A percentile compares a stretch with the other conserved stretches of the same genome.
These are phyloP conservation scores for Sporothrix sp. DNA, from an alignment of 2,329 filamentous ascomycete genomes.

Conservation along the genomic window DNA sequence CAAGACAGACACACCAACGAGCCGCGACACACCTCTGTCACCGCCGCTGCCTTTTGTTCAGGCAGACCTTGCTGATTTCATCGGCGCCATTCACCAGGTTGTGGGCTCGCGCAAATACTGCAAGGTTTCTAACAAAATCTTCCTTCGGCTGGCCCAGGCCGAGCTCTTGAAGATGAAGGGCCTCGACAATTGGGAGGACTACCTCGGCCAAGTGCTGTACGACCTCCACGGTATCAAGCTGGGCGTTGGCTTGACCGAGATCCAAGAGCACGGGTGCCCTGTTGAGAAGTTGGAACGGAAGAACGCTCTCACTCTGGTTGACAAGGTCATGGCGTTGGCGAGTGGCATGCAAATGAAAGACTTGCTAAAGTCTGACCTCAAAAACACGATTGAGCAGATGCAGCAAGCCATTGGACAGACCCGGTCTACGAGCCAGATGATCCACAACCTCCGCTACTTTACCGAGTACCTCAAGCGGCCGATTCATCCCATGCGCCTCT, in stretches of 20 bases:
- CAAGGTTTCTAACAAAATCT: slow-evolving; percentile 74
- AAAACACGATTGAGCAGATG: slow-evolving; percentile 83
- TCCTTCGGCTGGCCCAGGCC: slow-evolving; percentile 79
- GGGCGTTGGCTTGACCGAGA: slow-evolving; percentile 53
- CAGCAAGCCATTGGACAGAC: slow-evolving; percentile 74
- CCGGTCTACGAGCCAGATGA: slow-evolving; percentile 68
- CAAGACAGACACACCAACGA: not conserved
- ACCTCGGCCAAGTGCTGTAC: slow-evolving; percentile 75
- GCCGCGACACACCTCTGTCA: not conserved
- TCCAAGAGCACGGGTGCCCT: slow-evolving; percentile 71
- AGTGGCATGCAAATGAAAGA: slow-evolving; percentile 83
- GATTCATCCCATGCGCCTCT: slow-evolving; percentile 72
- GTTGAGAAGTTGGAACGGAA: slow-evolving; percentile 68
- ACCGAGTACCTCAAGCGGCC: slow-evolving; percentile 72
- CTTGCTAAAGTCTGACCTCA: slow-evolving; percentile 81
- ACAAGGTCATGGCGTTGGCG: slow-evolving; percentile 73
- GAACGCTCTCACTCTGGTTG: slow-evolving; percentile 71
- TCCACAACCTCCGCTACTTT: slow-evolving; percentile 80
- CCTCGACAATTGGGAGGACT: slow-evolving; percentile 73
- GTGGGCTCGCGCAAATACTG: slow-evolving; percentile 78
- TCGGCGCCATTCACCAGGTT: slow-evolving; percentile 74
- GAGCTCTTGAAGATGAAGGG: slow-evolving; percentile 70
- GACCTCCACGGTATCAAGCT: slow-evolving; percentile 77
- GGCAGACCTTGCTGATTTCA: slow-evolving; percentile 66
- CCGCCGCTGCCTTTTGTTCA: slow-evolving; percentile 35